Conservation (phyloP, 2,329 filamentous ascomycete species). For the Aspergillus nomiae region DNA sequence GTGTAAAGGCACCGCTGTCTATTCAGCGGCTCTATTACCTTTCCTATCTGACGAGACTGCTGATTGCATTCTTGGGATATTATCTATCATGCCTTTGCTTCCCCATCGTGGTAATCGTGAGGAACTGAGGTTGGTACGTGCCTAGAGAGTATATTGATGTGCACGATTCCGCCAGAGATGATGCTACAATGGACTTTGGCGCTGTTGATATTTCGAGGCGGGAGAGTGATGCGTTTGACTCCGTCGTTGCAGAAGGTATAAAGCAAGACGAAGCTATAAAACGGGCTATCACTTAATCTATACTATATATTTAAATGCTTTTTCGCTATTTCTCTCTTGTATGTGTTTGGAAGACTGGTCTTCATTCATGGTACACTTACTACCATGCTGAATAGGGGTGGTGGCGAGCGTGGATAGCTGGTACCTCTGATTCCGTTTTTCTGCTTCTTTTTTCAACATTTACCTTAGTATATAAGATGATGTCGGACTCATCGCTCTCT, state of each 20-base stretch:
- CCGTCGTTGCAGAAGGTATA: background rate
- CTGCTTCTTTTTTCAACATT: too few relatives aligned
- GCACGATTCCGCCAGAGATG: constrained; percentile 11
- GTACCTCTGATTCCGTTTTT: too few relatives aligned
- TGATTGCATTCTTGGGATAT: constrained; percentile 23
- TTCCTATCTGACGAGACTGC: constrained; percentile 56
- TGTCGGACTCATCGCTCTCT: too few relatives aligned
- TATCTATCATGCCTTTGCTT: constrained; percentile 12
- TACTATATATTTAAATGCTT: background rate
- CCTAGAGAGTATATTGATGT: constrained; percentile 39
- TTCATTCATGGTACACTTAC: too few relatives aligned
- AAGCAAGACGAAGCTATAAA: background rate
- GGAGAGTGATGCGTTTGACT: background rate
- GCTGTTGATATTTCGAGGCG: background rate
- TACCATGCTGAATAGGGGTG: too few relatives aligned
- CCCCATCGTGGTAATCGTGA: constrained; percentile 11
- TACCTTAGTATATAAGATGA: too few relatives aligned
- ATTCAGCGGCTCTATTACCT: constrained; percentile 56
- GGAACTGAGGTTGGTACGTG: constrained; percentile 35
- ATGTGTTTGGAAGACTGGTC: background rate
- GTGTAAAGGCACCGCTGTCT: constrained; percentile 35
- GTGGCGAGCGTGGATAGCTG: too few relatives aligned
- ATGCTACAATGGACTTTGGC: background rate
- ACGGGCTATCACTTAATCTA: background rate
- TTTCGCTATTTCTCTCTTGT: background rate